Base-by-base conservation (phyloP, 495 filamentous ascomycete genomes). In the Geopyxis carbonaria region DNA sequence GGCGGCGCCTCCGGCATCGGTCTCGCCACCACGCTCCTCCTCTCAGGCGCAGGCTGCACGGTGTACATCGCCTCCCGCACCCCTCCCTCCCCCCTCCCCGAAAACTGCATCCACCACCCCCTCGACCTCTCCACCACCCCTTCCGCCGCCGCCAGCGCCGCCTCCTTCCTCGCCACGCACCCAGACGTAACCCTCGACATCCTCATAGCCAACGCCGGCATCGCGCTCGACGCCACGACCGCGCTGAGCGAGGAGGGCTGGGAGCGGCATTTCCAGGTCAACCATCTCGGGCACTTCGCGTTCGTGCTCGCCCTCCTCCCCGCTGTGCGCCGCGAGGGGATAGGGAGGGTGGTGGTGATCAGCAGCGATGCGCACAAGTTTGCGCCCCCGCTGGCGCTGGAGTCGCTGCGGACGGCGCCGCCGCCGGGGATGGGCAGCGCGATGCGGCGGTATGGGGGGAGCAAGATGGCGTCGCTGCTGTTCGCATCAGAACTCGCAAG, bases 381-480 rank as follows among this genome's bases (percentile, higher is more conserved):
- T 25, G 46, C 16, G 11, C 31, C 43, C 14, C 35, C 31, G 13
- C 43, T 50, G 11, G 46, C 50, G 23, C 41, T 50, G 8, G 47
- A 45, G 6, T 18, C 47, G 2, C 11, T 50, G 1, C 10, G 2
- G 25, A 11, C 8, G n/a, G 27, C 0, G 11, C 8, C 31, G 9
- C 34, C 31, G 7, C 27, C 27, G 47, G 47, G 5, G 44, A 47
- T 22, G 45, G 44, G 6, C 28, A 18, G 18, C 33, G 34, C 8
- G n/a, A 40, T 19, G 34, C 40, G 32, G 14, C 34, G 47, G 13
- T 63, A 62, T 36, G 61, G 56, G 6, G 61, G 67, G 40, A 64
- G 59, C 45, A 71, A 69, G 38, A 45, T 68, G 9, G 64, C 64
- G 8, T 67, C 67, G 40, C 46, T 66, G 24, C 43, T 64, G 9